Conservation (phyloP, 176 grass and related monocot genomes). For the Calamus simplicifolius region DNA sequence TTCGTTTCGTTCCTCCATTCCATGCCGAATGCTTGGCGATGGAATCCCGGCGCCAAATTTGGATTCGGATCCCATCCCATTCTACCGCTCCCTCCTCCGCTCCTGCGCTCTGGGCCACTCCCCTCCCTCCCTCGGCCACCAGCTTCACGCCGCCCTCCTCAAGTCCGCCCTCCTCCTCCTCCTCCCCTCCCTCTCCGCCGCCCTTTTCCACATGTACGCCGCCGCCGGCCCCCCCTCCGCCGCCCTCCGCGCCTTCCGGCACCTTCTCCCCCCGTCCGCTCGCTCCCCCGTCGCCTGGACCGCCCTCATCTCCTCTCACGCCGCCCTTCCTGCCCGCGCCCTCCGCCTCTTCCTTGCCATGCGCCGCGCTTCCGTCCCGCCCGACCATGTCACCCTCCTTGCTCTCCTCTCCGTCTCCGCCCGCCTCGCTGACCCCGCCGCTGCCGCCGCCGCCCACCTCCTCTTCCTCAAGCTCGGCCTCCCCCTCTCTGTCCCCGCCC, state of each 20-base stretch:
- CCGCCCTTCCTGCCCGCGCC: slow-evolving; percentile 6
- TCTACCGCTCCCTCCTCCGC: no score
- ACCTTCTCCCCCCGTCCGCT: neutral
- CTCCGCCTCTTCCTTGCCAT: slow-evolving; percentile 25
- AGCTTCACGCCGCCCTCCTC: no score
- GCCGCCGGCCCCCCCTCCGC: slow-evolving; percentile 28
- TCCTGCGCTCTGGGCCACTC: no score
- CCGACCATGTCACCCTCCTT: slow-evolving; percentile 23
- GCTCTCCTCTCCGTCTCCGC: slow-evolving; percentile 20
- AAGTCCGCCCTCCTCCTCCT: no score
- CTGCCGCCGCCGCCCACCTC: slow-evolving; percentile 21
- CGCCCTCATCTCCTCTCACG: slow-evolving; percentile 21
- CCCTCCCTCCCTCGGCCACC: no score
- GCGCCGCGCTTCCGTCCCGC: slow-evolving; percentile 12
- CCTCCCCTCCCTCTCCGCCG: slow-evolving; percentile 12
- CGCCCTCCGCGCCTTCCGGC: slow-evolving; percentile 19
- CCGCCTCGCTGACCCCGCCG: slow-evolving; percentile 18
- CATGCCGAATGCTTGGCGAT: no score
- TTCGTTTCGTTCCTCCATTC: no score
- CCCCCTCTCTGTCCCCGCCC: slow-evolving; percentile 17
- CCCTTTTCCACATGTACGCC: slow-evolving; percentile 51
- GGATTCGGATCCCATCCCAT: no score
- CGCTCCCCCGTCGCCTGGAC: slow-evolving; percentile 22
- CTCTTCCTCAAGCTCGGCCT: slow-evolving; percentile 29
- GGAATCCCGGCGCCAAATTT: no score